phyloP scores from a whole-genome alignment of 192 early-diverging fungal species.

The Phlyctochytrium bullatum region DNA sequence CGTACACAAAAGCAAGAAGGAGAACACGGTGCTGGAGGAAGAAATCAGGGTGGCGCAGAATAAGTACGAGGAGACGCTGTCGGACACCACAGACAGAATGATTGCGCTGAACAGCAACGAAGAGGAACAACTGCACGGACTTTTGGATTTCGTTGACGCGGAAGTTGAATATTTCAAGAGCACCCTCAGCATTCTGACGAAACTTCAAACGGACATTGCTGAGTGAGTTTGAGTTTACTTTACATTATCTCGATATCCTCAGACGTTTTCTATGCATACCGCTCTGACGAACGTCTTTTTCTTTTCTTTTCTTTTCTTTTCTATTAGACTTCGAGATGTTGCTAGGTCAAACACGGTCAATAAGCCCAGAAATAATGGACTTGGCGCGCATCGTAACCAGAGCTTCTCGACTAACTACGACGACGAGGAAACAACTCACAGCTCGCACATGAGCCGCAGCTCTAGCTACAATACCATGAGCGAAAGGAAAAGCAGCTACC shows the following conservation, averaged over 20 bases:
- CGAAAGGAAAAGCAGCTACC: background rate
- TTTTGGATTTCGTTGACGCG: slow-evolving; percentile 49
- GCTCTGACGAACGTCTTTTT: background rate
- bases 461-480: background rate
- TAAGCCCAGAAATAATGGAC: no score
- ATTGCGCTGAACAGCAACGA: slow-evolving; percentile 78
- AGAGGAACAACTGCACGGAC: slow-evolving; percentile 49
- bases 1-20: slow-evolving; percentile 88
- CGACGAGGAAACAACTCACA: background rate
- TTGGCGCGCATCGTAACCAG: background rate
- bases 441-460: background rate
- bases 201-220: slow-evolving; percentile 27
- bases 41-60: slow-evolving; percentile 83
- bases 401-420: background rate
- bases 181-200: slow-evolving; percentile 21
- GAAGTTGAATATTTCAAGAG: slow-evolving; percentile 36
- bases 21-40: slow-evolving; percentile 86
- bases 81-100: slow-evolving; percentile 75
- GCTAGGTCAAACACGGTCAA: background rate
- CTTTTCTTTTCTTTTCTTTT: background rate
- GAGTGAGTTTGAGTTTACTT: slow-evolving; percentile 21
- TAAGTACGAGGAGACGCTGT: slow-evolving; percentile 87
- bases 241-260: background rate
- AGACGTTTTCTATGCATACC: background rate
- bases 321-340: slow-evolving; percentile 10